These are phyloP conservation scores for Hypoxylon trugodes DNA, from an alignment of 495 filamentous ascomycete genomes.

Conservation along the genomic window DNA sequence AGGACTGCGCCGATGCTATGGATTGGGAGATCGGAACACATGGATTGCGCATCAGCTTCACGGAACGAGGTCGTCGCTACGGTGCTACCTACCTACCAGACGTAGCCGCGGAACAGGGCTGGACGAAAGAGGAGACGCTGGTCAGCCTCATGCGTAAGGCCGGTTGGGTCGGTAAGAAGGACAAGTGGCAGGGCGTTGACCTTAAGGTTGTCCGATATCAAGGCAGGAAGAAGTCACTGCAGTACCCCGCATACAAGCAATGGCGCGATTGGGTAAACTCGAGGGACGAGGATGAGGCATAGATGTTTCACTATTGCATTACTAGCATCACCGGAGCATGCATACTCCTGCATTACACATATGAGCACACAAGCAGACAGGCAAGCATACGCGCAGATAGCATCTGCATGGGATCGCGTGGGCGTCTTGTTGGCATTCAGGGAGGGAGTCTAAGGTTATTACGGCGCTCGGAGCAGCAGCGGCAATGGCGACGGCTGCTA, in stretches of 20 bases:
- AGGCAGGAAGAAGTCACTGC: constrained; percentile 74
- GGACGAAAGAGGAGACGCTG: constrained; percentile 93
- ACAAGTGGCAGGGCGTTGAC: constrained; percentile 79
- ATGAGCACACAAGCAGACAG: background rate
- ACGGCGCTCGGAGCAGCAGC: constrained; percentile 15
- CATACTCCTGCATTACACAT: too few relatives aligned
- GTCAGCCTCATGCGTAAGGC: constrained; percentile 93
- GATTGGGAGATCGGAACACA: constrained; percentile 89
- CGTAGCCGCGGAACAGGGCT: constrained; percentile 90
- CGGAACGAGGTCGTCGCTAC: constrained; percentile 70
- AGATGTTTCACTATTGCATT: too few relatives aligned
- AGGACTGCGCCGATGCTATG: constrained; percentile 72
- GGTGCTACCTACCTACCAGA: constrained; percentile 92
- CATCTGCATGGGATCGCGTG: constrained; percentile 8
- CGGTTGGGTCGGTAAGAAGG: constrained; percentile 75
- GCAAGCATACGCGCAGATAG: background rate
- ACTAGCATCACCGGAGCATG: too few relatives aligned
- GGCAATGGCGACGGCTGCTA: constrained; percentile 7
- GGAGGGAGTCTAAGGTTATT: constrained; percentile 30
- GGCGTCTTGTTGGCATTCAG: constrained; percentile 17
- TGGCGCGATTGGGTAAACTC: constrained; percentile 77
- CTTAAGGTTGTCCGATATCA: constrained; percentile 82
- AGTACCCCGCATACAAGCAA: constrained; percentile 74
- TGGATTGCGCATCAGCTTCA: constrained; percentile 81
- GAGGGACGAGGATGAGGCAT: constrained; percentile 15